phyloP scores from a whole-genome alignment of 305 asterid genomes.

The Caryopteris hybrid region DNA sequence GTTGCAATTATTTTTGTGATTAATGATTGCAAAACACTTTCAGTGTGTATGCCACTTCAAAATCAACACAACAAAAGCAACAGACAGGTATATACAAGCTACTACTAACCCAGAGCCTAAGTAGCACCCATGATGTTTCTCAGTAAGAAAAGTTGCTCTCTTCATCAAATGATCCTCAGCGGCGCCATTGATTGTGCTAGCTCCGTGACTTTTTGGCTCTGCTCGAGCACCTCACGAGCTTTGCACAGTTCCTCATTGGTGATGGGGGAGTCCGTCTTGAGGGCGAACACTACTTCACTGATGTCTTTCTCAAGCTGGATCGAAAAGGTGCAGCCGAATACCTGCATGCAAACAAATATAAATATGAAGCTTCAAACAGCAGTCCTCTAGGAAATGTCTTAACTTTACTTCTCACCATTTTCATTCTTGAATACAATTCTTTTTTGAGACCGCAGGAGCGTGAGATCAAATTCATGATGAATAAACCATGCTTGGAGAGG shows the following conservation, averaged over 20 bases:
- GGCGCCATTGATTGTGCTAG: conserved; percentile 45
- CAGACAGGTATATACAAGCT: too few species aligned
- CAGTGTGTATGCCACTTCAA: too few species aligned
- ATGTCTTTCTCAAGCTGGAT: conserved; percentile 78
- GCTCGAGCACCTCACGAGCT: too few species aligned
- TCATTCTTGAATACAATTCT: conserved; percentile 58
- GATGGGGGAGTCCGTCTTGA: conserved; percentile 37
- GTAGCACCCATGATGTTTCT: too few species aligned
- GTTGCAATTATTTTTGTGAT: too few species aligned
- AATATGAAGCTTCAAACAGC: too few species aligned
- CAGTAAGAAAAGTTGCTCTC: neutral
- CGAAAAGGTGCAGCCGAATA: conserved; percentile 53
- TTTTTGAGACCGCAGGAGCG: conserved; percentile 70
- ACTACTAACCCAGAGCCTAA: too few species aligned
- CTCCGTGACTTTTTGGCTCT: conserved; percentile 39
- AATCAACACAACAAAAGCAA: too few species aligned
- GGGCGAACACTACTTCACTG: conserved; percentile 77
- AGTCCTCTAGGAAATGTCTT: too few species aligned
- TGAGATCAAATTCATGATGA: conserved; percentile 77
- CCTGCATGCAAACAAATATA: conserved; percentile 50
- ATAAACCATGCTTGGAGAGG: conserved; percentile 78
- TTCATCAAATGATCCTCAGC: conserved; percentile 13
- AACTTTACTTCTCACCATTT: conserved; percentile 66
- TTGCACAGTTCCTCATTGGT: too few species aligned
- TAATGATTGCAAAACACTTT: too few species aligned